Evolutionary conservation across 1,139 yeast genomes (phyloP), one percentile per base, ranked within the genome.

Genomic region (Casaregolazyma suthepensis): DNA sequence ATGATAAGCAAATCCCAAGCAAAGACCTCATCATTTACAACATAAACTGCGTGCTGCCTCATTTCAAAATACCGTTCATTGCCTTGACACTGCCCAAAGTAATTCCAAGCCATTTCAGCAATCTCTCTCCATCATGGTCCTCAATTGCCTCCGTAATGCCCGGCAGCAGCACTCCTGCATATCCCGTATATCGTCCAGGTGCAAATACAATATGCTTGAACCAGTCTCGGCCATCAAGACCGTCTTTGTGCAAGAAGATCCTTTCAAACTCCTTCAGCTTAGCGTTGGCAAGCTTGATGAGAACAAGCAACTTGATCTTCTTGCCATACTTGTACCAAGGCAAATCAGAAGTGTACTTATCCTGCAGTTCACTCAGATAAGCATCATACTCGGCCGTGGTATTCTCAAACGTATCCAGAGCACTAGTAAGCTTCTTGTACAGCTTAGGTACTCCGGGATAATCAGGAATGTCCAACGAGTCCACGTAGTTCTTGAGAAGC

Each of bases 191-290:
- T 64, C 94, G 75, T 3, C 96, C 96, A 52, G 93, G 83, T 2
- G 96, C 95, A 68, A 78, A 88, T 3, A 87, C 81, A 57, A 87
- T 77, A 70, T 90, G 96, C 71, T 84, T 87, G 73, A 85, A 90
- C 96, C 96, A 89, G n/a, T 78, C 73, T 64, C 96, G 78, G 58
- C 75, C 70, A 31, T 76, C 78, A 52, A 89, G 77, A 2, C 96
- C 96, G 2, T 77, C 71, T 31, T 76, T 73, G 64, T 79, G 74
- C 53, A 87, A 69, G 69, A 89, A 87, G 58, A 75, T 72, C 63
- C 93, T 78, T 67, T 90, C 96, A 1, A 70, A 54, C 15, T 50
- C 40, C 43, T 58, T 54, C 20, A 75, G 63, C 56, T 68, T 67
- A 35, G 57, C 46, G 60, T 76, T 76, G 37, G 71, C 67, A 15